Evolutionary conservation across 352 stramenopile species (phyloP), one percentile per base, ranked within the genome.

Genomic region (Elongisporangium anandrum): DNA sequence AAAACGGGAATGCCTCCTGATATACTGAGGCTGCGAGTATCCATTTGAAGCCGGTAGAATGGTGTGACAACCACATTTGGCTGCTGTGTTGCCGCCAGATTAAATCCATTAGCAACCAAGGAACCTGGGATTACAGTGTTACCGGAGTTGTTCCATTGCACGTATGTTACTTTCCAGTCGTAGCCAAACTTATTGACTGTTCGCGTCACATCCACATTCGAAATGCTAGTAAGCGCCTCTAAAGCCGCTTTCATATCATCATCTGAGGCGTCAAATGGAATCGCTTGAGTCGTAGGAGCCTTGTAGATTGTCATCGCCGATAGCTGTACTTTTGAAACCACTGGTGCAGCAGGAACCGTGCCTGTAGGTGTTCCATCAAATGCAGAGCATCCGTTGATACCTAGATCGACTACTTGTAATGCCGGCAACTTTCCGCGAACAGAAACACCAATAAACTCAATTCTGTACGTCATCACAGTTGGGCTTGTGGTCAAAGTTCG

Each of bases 221-320:
- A 85, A 17, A 98, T 79, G 19, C 85, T 83, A 15, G 75, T 85
- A 17, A 99, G 74, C 15, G 78, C 72, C 66, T 99, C 92, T 2
- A 99, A 73, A 8, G 90, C 96, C 38, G 88, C 81, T 72, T 98
- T 97, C 34, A 99, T 77, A 56, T 98, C 95, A 29, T 79, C 68
- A 26, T 94, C 83, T 16, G 70, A 85, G 6, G 95, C 94, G 57
- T 98, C 82, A 59, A 95, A 98, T 0, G 89, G 87, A 39, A 99
- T 97, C 19, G 83, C 66, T 38, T 66, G 63, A 0, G 96, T 98
- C 13, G 88, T 98, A 34, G 96, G 86, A 1, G 95, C 82, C 47
- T 88, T 81, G 62, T 98, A 98, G 52, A 98, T 75, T 4, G 91
- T 95, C 12, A 90, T 65, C 59, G 77, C 87, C 5, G 85, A 68